Conservation (phyloP, 2,329 filamentous ascomycete species). For the Trichoderma semiorbis region DNA sequence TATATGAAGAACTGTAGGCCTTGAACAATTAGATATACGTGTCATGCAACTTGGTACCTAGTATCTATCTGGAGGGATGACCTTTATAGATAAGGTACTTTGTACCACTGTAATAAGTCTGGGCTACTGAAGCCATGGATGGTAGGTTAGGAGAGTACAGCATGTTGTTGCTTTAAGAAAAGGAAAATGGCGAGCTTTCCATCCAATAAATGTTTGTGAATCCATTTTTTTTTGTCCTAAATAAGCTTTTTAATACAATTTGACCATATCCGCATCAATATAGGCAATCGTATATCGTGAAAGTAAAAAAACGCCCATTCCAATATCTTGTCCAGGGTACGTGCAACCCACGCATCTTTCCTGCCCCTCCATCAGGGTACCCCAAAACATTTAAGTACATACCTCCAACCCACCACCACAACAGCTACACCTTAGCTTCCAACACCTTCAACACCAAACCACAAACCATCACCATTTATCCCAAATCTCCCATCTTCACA, state of each 20-base stretch:
- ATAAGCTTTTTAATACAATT: neutral
- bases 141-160: too few species aligned
- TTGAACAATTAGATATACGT: neutral
- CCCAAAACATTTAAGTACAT: neutral
- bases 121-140: too few species aligned
- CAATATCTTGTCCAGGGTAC: neutral
- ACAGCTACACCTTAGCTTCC: neutral
- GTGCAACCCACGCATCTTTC: neutral
- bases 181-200: rapidly evolving
- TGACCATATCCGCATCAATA: neutral
- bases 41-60: too few species aligned
- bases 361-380: neutral
- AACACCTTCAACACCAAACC: neutral
- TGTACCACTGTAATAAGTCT: too few species aligned
- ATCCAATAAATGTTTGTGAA: neutral
- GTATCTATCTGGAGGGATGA: too few species aligned
- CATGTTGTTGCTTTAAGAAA: neutral
- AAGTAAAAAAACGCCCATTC: neutral
- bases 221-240: neutral
- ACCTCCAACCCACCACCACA: neutral
- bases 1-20: neutral
- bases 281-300: neutral
- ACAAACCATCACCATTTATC: neutral
- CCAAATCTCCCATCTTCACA: neutral
- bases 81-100: too few species aligned